These are phyloP conservation scores for Pittosporum tobira DNA, from an alignment of 129 eudicot species.

Conservation along the genomic window DNA sequence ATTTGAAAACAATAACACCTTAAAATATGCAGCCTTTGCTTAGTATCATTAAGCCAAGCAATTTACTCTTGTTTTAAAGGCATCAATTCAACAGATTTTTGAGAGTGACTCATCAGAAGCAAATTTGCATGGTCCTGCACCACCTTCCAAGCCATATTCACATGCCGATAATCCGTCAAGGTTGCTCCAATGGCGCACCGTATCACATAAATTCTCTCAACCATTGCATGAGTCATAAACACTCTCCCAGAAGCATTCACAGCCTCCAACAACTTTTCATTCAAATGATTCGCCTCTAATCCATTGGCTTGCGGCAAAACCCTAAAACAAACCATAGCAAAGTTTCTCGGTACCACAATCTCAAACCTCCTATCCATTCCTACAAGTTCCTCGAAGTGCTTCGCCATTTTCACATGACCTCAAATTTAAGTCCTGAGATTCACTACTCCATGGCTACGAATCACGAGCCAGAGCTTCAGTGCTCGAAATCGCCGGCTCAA, in stretches of 20 bases:
- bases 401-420: constrained; percentile 25
- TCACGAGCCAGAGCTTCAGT: constrained; percentile 17
- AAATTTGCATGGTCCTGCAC: too few species aligned
- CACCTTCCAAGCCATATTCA: too few species aligned
- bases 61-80: too few species aligned
- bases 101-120: too few species aligned
- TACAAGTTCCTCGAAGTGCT: constrained; percentile 20
- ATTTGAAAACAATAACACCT: too few species aligned
- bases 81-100: too few species aligned
- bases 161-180: too few species aligned
- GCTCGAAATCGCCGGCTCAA: constrained; percentile 21
- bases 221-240: neutral
- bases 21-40: too few species aligned
- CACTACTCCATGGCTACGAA: constrained; percentile 24
- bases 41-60: too few species aligned
- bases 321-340: constrained; percentile 31
- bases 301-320: neutral
- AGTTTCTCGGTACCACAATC: constrained; percentile 26
- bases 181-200: too few species aligned
- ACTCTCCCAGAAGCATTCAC: constrained; percentile 13
- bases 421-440: constrained; percentile 9
- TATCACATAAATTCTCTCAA: neutral
- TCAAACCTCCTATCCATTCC: constrained; percentile 18
- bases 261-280: constrained; percentile 2
- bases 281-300: neutral